A percentile compares a stretch with the other conserved stretches of the same genome.
These are phyloP conservation scores for Aspergillus ochraceus DNA, from an alignment of 2,329 filamentous ascomycete genomes.

Conservation along the genomic window DNA sequence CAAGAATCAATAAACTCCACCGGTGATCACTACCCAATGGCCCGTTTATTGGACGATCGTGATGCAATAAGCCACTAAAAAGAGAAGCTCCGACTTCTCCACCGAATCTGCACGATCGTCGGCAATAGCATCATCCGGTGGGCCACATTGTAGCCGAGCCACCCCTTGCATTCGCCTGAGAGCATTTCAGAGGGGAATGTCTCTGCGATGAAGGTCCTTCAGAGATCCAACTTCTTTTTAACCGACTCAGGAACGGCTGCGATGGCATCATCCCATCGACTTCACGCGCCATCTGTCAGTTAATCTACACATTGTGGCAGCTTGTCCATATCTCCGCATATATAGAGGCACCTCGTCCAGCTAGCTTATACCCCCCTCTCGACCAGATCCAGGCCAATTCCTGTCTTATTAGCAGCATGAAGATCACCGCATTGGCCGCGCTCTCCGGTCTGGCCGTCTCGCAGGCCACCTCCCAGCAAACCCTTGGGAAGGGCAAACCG, in stretches of 20 bases:
- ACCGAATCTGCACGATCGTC: neutral
- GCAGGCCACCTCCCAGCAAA: constrained; percentile 14
- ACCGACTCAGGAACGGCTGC: neutral
- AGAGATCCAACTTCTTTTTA: neutral
- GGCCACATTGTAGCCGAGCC: neutral
- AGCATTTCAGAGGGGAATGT: too few species aligned
- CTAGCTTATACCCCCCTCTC: too few species aligned
- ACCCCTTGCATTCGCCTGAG: neutral
- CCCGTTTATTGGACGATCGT: constrained; percentile 9
- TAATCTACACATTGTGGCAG: neutral
- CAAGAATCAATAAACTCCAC: neutral
- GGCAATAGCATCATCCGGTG: neutral
- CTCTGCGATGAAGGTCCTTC: neutral
- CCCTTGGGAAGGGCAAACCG: constrained; percentile 9
- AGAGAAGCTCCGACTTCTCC: neutral
- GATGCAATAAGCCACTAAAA: constrained; percentile 14
- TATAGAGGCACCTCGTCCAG: neutral
- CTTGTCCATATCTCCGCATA: neutral
- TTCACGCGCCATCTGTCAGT: constrained; percentile 3
- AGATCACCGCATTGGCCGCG: constrained; percentile 8
- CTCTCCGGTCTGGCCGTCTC: constrained; percentile 14
- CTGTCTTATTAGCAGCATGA: constrained; percentile 17
- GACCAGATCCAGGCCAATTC: neutral
- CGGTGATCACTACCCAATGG: neutral
- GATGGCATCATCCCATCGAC: constrained; percentile 15